Conservation (phyloP, 495 filamentous ascomycete genomes). For the Articulospora tetracladia region DNA sequence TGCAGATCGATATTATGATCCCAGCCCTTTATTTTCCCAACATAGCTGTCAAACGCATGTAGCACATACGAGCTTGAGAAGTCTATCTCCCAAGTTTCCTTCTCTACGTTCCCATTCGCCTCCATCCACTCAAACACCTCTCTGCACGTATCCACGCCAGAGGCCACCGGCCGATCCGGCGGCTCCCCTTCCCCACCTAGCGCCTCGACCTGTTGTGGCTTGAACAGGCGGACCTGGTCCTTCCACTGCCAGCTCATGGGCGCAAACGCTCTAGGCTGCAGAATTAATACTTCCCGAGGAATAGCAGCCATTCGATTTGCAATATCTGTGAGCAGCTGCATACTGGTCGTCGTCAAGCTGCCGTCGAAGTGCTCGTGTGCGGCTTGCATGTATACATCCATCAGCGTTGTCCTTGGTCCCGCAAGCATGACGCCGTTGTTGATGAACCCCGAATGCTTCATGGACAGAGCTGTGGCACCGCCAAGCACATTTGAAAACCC, state of each 20-base stretch:
- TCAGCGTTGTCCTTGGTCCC: not conserved
- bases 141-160: not conserved
- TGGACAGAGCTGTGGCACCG: not conserved
- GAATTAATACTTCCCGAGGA: not conserved
- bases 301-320: not conserved
- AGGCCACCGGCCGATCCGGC: not conserved
- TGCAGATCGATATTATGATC: constrained; percentile 16
- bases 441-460: not conserved
- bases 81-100: constrained; percentile 22
- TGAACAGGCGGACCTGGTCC: not conserved
- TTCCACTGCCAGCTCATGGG: not conserved
- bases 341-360: not conserved
- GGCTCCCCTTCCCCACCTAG: too few species aligned
- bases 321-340: not conserved
- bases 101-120: constrained; percentile 7
- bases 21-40: constrained; percentile 6
- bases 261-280: not conserved
- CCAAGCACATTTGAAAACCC: not conserved
- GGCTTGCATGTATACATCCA: not conserved
- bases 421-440: not conserved
- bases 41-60: constrained; percentile 21
- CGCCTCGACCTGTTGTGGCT: too few species aligned
- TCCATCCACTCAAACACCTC: constrained; percentile 19
- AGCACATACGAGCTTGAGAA: constrained; percentile 26
- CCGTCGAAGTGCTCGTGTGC: not conserved